A percentile compares a stretch with the other conserved stretches of the same genome.
Evolutionary conservation across 768 basidiomycete species (phyloP).

Genomic region (Suillus luteus): DNA sequence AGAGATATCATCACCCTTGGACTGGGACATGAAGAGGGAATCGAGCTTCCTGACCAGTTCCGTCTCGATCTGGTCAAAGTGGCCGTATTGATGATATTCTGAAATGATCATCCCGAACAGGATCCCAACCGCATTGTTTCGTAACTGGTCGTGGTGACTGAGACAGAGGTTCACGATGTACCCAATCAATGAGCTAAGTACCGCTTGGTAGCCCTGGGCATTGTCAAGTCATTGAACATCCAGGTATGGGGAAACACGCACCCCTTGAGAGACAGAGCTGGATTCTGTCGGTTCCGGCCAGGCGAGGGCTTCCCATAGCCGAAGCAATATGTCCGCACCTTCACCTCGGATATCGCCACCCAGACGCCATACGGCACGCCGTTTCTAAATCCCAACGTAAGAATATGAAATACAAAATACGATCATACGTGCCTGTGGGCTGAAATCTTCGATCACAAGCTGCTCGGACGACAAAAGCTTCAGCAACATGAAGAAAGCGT

Average conservation of each 20-base stretch:
- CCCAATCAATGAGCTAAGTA: constrained; percentile 82
- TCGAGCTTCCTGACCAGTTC: constrained; percentile 92
- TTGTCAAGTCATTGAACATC: not conserved
- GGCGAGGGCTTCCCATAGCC: constrained; percentile 84
- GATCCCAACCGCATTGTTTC: constrained; percentile 89
- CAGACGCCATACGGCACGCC: constrained; percentile 94
- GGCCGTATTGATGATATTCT: constrained; percentile 80
- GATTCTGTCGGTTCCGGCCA: constrained; percentile 63
- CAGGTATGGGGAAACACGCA: constrained; percentile 39
- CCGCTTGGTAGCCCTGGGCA: constrained; percentile 78
- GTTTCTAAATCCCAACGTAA: constrained; percentile 58
- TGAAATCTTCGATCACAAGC: constrained; percentile 92
- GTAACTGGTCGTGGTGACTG: constrained; percentile 91
- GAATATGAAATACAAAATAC: constrained; percentile 7
- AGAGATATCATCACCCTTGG: constrained; percentile 88
- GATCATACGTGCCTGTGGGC: constrained; percentile 68
- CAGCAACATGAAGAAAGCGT: constrained; percentile 79
- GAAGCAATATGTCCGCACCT: constrained; percentile 77
- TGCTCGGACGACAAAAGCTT: constrained; percentile 88
- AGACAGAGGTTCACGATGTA: constrained; percentile 90
- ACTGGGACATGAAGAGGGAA: constrained; percentile 89
- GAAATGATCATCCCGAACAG: constrained; percentile 95
- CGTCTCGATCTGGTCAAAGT: constrained; percentile 89
- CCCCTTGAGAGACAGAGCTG: constrained; percentile 60
- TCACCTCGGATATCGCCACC: constrained; percentile 94